Base-by-base conservation (phyloP, 208 protist species). In the Acanthamoeba culbertsoni region DNA sequence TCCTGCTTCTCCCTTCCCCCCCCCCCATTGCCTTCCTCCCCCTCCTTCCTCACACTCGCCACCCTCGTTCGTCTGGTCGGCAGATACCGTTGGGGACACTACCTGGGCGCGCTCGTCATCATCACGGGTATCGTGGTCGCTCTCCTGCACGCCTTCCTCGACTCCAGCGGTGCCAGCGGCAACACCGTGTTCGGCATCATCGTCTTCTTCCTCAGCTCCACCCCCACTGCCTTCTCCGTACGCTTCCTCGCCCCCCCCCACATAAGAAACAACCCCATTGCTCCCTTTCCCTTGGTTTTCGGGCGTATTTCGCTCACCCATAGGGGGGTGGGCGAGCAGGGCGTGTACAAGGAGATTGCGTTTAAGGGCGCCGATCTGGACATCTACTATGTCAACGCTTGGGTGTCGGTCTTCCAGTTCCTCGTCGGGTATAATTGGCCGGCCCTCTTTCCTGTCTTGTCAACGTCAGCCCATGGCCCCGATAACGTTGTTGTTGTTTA, bases 291-390 rank as follows among this genome's bases (percentile, higher is more conserved):
- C 63, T 14, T 73, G 8, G 63, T 33, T 86, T 7, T 86, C 73
- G n/a, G 16, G 33, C 31, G 26, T 86, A 8, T 86, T 35, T 43
- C 23, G 10, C 40, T 18, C 18, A 62, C 77, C 3, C 46, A 35
- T 6, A 89, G 2, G 14, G 37, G 35, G 7, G 18, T 5, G 1
- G 3, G 10, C 45, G 14, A 2, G 26, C 68, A 48, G 43, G 57
- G 77, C 31, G 82, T 94, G 23, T 94, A 94, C 91, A 94, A 94
- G 43, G 91, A 94, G 51, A 73, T 94, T 40, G 91, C 91, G 16
- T 94, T 94, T 53, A 94, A 94, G 91, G 91, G 57, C n/a, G 59
- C 45, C 3, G 86, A 91, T 48, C 35, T 94, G 45, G 91, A 94
- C 40, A 62, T 91, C 23, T 90, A 73, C 40, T 94, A 94, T 37